These are phyloP conservation scores for Scheffersomyces cryptocercus DNA, from an alignment of 1,139 yeast species.

Conservation along the genomic window DNA sequence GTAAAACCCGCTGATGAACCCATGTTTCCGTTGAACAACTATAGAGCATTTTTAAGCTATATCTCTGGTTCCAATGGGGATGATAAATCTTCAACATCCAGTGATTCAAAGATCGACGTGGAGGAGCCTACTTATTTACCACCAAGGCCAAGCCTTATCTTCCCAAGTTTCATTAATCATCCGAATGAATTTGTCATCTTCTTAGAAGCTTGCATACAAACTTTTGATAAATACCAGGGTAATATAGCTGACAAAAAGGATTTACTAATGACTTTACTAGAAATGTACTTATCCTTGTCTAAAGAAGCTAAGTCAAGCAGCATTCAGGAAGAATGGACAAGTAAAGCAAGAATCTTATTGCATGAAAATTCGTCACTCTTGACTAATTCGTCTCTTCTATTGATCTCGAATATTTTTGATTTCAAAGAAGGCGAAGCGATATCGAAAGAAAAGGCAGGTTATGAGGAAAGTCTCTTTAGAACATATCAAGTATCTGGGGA, in stretches of 20 bases:
- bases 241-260: constrained; percentile 68
- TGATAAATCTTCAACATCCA: constrained; percentile 8
- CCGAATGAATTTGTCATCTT: constrained; percentile 92
- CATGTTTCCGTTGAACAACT: constrained; percentile 53
- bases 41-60: constrained; percentile 68
- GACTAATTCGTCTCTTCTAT: constrained; percentile 60
- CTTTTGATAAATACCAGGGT: constrained; percentile 77
- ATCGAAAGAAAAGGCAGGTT: constrained; percentile 43
- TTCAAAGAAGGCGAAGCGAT: constrained; percentile 51
- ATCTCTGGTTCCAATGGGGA: constrained; percentile 39
- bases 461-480: constrained; percentile 66
- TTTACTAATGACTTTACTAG: constrained; percentile 75
- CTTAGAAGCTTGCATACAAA: constrained; percentile 84
- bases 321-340: constrained; percentile 49
- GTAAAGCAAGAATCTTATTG: constrained; percentile 60
- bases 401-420: constrained; percentile 66
- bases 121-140: constrained; percentile 78
- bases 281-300: constrained; percentile 71
- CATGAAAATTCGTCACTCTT: constrained; percentile 41
- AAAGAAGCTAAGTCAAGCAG: constrained; percentile 20
- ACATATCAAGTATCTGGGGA: constrained; percentile 61
- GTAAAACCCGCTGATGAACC: constrained; percentile 5
- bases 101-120: not conserved
- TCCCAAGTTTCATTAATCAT: constrained; percentile 80
- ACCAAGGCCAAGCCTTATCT: constrained; percentile 86